Evolutionary conservation across 768 basidiomycete genomes (phyloP).

Genomic region (Vishniacozyma victoriae): DNA sequence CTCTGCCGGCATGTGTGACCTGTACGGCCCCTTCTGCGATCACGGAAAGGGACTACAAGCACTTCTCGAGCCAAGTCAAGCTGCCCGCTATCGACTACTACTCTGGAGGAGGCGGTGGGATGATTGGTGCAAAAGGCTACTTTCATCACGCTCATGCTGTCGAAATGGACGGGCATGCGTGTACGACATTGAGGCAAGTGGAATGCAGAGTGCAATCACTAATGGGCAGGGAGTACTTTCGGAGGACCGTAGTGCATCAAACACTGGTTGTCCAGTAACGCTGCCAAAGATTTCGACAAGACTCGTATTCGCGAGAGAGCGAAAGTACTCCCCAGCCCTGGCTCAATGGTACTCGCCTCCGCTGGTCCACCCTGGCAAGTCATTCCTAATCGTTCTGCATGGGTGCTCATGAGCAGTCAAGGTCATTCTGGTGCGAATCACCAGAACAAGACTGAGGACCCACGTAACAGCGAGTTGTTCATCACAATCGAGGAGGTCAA

Average conservation of each 20-base stretch:
- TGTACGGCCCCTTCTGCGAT: not conserved
- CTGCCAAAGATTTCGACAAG: too few species aligned
- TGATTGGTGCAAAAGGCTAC: conserved; percentile 8
- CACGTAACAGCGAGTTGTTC: conserved; percentile 21
- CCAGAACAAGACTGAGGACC: conserved; percentile 3
- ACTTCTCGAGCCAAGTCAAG: not conserved
- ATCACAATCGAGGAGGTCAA: conserved; percentile 10
- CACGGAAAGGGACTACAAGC: not conserved
- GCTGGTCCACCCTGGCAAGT: conserved; percentile 24
- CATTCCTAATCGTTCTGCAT: not conserved
- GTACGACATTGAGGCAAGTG: conserved; percentile 11
- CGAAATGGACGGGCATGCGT: conserved; percentile 12
- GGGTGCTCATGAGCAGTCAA: conserved; percentile 13
- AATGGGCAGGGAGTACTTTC: not conserved
- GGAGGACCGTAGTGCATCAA: too few species aligned
- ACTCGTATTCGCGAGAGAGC: too few species aligned
- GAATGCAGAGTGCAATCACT: not conserved
- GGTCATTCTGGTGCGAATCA: conserved; percentile 27
- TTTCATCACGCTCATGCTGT: conserved; percentile 10
- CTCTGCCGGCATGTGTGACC: not conserved
- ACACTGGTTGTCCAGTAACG: not conserved
- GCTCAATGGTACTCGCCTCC: conserved; percentile 10
- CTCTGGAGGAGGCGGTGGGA: conserved; percentile 25
- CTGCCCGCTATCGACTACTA: conserved; percentile 21
- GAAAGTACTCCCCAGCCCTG: conserved; percentile 4